Percentiles rank a stretch among this genome's conserved stretches.
phyloP scores from a whole-genome alignment of 2,329 filamentous ascomycete genomes.

The Fusarium sterilihyphosum region DNA sequence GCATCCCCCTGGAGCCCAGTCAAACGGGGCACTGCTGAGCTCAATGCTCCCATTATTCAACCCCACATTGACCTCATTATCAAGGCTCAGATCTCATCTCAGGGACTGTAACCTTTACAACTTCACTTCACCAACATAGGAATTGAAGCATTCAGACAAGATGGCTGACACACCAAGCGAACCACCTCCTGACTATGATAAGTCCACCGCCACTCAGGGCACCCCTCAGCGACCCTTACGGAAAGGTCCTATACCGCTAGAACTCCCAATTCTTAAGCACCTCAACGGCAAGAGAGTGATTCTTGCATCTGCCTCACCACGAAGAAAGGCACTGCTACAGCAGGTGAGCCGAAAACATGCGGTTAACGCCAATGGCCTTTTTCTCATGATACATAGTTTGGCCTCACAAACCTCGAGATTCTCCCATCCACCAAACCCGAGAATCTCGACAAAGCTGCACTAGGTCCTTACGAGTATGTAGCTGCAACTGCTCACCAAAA shows the following conservation, averaged over 20 bases:
- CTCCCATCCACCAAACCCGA: slow-evolving; percentile 85
- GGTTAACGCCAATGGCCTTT: too few relatives aligned
- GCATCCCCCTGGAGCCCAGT: not conserved
- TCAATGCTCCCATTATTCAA: slow-evolving; percentile 32
- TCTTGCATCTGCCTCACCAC: slow-evolving; percentile 88
- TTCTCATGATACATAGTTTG: slow-evolving; percentile 64
- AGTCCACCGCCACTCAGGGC: slow-evolving; percentile 52
- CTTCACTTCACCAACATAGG: slow-evolving; percentile 12
- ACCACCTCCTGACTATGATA: slow-evolving; percentile 58
- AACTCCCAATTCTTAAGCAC: slow-evolving; percentile 80
- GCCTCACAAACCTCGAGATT: slow-evolving; percentile 84
- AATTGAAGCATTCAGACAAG: not conserved
- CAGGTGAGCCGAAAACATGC: slow-evolving; percentile 58
- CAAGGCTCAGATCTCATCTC: slow-evolving; percentile 12
- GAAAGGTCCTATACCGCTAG: slow-evolving; percentile 72
- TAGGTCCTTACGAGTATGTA: slow-evolving; percentile 91
- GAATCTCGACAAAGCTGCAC: slow-evolving; percentile 78
- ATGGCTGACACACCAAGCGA: slow-evolving; percentile 50
- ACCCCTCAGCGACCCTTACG: slow-evolving; percentile 46
- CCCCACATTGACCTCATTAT: slow-evolving; percentile 44
- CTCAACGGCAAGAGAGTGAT: slow-evolving; percentile 85
- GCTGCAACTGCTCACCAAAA: slow-evolving; percentile 87
- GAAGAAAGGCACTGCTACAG: slow-evolving; percentile 82
- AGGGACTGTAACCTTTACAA: not conserved
- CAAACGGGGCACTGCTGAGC: slow-evolving; percentile 37